These are phyloP conservation scores for Volvox reticuliferus DNA, from an alignment of 139 green algal genomes.

Conservation along the genomic window DNA sequence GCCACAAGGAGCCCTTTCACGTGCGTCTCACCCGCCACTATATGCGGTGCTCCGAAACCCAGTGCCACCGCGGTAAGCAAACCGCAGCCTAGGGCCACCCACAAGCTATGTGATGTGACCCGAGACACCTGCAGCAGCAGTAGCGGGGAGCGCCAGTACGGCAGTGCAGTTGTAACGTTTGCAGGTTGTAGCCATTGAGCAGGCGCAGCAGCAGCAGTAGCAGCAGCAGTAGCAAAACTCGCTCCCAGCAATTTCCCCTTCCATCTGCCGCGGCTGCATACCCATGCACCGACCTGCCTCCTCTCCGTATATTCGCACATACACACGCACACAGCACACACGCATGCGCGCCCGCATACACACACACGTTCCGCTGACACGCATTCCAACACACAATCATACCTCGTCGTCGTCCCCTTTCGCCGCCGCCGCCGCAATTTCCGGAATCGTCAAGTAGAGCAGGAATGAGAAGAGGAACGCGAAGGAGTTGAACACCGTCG, in stretches of 20 bases:
- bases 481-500: conserved; percentile 64
- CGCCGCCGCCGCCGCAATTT: conserved; percentile 68
- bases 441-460: conserved; percentile 73
- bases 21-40: background rate
- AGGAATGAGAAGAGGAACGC: conserved; percentile 80
- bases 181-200: no score
- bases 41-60: background rate
- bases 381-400: background rate
- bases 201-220: no score
- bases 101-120: conserved; percentile 56
- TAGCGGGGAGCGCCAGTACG: no score
- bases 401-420: conserved; percentile 53
- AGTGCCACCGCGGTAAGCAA: background rate
- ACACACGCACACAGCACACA: no score
- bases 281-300: no score
- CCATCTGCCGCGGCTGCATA: no score
- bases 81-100: conserved; percentile 49
- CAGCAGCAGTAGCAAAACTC: no score
- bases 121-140: conserved; percentile 42
- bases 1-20: background rate
- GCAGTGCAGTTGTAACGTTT: no score
- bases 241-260: no score
- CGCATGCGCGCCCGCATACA: no score
- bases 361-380: no score
- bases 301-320: no score